Conservation (phyloP, 176 grass and related monocot species). For the Chloris gayana region DNA sequence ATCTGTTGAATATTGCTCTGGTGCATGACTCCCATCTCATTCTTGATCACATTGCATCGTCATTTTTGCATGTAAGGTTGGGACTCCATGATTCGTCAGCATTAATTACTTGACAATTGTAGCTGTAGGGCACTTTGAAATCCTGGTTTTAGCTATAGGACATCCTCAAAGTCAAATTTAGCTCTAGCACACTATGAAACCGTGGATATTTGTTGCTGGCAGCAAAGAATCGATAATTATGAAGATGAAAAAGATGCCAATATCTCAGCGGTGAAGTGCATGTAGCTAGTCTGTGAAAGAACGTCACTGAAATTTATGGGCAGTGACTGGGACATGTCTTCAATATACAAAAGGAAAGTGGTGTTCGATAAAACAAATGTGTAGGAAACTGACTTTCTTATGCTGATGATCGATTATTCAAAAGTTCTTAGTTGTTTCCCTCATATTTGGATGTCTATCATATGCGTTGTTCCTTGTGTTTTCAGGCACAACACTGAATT, state of each 20-base stretch:
- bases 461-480: not conserved
- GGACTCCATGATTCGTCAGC: not conserved
- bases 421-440: not conserved
- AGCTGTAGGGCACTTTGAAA: not conserved
- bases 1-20: not conserved
- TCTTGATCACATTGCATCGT: not conserved
- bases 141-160: too few species aligned
- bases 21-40: not conserved
- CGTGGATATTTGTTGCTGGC: too few species aligned
- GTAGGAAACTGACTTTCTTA: too few species aligned
- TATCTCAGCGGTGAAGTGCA: not conserved
- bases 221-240: too few species aligned
- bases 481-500: constrained; percentile 82
- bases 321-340: not conserved
- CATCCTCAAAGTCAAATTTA: too few species aligned
- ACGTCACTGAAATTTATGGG: not conserved
- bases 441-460: not conserved
- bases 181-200: too few species aligned
- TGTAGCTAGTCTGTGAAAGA: not conserved
- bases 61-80: not conserved
- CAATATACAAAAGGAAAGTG: too few species aligned
- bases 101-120: not conserved
- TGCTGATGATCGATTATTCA: not conserved
- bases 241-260: too few species aligned
- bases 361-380: too few species aligned